These are phyloP conservation scores for Mortierella sp. DNA, from an alignment of 371 early-diverging fungal species.

Conservation along the genomic window DNA sequence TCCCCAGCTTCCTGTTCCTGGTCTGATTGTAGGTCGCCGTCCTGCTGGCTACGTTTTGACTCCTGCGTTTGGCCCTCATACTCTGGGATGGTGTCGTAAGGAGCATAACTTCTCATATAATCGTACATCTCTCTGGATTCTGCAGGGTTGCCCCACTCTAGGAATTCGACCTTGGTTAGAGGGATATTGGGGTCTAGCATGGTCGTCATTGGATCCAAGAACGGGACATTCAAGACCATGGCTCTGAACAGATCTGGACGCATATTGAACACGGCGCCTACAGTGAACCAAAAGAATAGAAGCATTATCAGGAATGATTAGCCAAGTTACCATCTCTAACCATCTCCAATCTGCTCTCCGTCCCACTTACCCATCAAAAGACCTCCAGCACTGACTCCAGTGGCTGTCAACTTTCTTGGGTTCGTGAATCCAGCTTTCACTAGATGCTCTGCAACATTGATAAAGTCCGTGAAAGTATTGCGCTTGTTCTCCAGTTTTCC, in stretches of 20 bases:
- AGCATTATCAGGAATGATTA: background rate
- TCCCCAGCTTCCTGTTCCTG: background rate
- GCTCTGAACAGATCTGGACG: slow-evolving; percentile 83
- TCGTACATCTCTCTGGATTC: slow-evolving; percentile 63
- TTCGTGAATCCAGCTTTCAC: slow-evolving; percentile 63
- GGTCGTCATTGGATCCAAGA: slow-evolving; percentile 85
- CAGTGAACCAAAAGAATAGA: slow-evolving; percentile 1
- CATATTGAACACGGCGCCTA: slow-evolving; percentile 75
- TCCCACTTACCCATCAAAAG: slow-evolving; percentile 63
- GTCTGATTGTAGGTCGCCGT: background rate
- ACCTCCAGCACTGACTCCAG: slow-evolving; percentile 87
- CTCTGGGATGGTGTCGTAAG: slow-evolving; percentile 78
- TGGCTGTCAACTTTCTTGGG: slow-evolving; percentile 65
- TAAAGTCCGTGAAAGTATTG: slow-evolving; percentile 78
- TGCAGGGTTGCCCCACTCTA: slow-evolving; percentile 90
- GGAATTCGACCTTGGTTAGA: slow-evolving; percentile 79
- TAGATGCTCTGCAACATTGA: slow-evolving; percentile 73
- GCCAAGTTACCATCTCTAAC: too few relatives aligned
- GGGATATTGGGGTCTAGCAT: slow-evolving; percentile 83
- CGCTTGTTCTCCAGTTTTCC: slow-evolving; percentile 76
- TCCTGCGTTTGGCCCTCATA: slow-evolving; percentile 7
- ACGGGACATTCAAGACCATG: slow-evolving; percentile 84
- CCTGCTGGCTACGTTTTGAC: background rate
- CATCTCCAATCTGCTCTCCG: too few relatives aligned
- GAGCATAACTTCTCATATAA: slow-evolving; percentile 74